Conservation (phyloP, 176 grass and related monocot species). For the Oryza meridionalis region DNA sequence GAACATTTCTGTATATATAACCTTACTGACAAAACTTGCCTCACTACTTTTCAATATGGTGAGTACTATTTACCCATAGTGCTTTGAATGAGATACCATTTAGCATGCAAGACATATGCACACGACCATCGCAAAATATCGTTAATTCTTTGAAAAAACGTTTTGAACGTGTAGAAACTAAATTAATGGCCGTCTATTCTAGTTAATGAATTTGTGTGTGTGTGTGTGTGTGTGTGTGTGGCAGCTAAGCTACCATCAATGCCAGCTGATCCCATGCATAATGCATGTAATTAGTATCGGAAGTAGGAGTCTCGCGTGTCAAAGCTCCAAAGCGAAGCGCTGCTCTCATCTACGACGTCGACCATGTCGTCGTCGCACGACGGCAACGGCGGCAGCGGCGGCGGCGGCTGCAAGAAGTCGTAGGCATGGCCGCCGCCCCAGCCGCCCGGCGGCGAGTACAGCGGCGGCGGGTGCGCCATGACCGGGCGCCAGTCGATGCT, state of each 20-base stretch:
- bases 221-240: too few relatives aligned
- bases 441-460: slow-evolving; percentile 48
- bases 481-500: slow-evolving; percentile 52
- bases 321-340: slow-evolving; percentile 53
- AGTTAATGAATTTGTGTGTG: not conserved
- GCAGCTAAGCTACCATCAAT: not conserved
- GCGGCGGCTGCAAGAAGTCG: slow-evolving; percentile 44
- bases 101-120: not conserved
- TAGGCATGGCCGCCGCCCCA: slow-evolving; percentile 49
- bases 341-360: slow-evolving; percentile 42
- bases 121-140: not conserved
- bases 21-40: not conserved
- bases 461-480: slow-evolving; percentile 57
- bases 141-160: not conserved
- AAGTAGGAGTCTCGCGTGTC: slow-evolving; percentile 40
- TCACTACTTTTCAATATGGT: not conserved
- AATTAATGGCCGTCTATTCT: not conserved
- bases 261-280: not conserved
- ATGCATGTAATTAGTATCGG: slow-evolving; percentile 35
- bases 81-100: not conserved
- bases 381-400: not conserved
- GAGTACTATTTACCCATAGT: not conserved
- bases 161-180: not conserved
- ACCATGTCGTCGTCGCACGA: slow-evolving; percentile 46
- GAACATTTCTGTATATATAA: not conserved